These are phyloP conservation scores for Parsonsia alboflavescens DNA, from an alignment of 257 asterid genomes.

Conservation along the genomic window DNA sequence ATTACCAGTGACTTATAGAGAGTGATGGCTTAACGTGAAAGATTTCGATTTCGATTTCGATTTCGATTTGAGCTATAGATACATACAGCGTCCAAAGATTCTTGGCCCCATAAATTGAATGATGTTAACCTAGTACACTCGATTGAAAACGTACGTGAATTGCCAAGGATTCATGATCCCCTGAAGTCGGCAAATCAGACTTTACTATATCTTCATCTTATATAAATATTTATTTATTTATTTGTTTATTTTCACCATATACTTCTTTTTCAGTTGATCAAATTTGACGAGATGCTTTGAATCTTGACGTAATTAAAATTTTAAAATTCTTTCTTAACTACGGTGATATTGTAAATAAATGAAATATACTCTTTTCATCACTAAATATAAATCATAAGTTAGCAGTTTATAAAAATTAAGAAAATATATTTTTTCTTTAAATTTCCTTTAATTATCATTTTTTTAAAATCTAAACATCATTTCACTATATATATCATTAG, in stretches of 20 bases:
- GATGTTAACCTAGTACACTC: not conserved
- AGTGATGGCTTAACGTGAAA: too few species aligned
- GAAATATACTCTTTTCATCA: too few species aligned
- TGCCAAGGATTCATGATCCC: not conserved
- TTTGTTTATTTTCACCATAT: not conserved
- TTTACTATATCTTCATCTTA: not conserved
- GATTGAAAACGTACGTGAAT: not conserved
- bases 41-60: not conserved
- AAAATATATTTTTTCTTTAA: too few species aligned
- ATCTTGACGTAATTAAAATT: not conserved
- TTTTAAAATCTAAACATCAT: too few species aligned
- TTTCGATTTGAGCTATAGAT: not conserved
- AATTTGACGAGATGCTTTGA: not conserved
- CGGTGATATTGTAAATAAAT: not conserved
- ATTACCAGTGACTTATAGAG: too few species aligned
- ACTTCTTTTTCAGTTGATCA: not conserved
- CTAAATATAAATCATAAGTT: too few species aligned
- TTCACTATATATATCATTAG: too few species aligned
- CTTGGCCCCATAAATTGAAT: not conserved
- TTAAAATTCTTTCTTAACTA: not conserved
- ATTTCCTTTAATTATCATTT: too few species aligned
- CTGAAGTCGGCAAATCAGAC: not conserved
- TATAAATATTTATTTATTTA: too few species aligned
- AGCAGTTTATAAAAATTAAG: too few species aligned
- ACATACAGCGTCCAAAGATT: conserved; percentile 3